Conservation (phyloP, 2,329 filamentous ascomycete genomes). For the Aspergillus fijiensis region DNA sequence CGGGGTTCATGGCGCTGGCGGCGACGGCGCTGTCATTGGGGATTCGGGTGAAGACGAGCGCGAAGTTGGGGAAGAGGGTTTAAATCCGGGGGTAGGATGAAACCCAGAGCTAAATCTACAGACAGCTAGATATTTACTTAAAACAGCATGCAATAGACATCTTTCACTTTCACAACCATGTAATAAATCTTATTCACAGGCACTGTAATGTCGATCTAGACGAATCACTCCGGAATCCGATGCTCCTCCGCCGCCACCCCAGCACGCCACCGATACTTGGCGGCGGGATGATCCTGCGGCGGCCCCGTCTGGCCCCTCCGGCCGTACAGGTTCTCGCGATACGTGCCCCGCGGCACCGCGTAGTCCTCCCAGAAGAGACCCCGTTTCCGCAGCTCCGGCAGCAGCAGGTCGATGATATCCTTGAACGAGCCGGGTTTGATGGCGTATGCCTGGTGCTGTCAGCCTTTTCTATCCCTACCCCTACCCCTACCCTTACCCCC, state of each 20-base stretch:
- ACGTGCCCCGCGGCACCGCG: conserved; percentile 37
- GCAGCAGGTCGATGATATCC: conserved; percentile 63
- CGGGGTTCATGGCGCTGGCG: conserved; percentile 53
- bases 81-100: neutral
- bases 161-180: too few species aligned
- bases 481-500: too few species aligned
- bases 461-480: conserved; percentile 17
- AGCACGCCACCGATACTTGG: conserved; percentile 40
- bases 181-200: too few species aligned
- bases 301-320: conserved; percentile 35
- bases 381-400: conserved; percentile 62
- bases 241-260: conserved; percentile 35
- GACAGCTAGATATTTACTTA: too few species aligned
- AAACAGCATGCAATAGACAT: too few species aligned
- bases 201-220: too few species aligned
- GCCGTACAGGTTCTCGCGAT: conserved; percentile 41
- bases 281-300: conserved; percentile 36
- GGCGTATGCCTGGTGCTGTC: conserved; percentile 54
- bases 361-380: conserved; percentile 48
- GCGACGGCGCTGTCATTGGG: conserved; percentile 46
- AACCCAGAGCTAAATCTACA: too few species aligned
- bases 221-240: conserved; percentile 23
- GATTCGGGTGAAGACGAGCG: conserved; percentile 48
- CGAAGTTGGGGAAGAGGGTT: conserved; percentile 31
- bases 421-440: conserved; percentile 68